Evolutionary conservation across 1,139 yeast genomes (phyloP).

Genomic region (Pichia sp.): DNA sequence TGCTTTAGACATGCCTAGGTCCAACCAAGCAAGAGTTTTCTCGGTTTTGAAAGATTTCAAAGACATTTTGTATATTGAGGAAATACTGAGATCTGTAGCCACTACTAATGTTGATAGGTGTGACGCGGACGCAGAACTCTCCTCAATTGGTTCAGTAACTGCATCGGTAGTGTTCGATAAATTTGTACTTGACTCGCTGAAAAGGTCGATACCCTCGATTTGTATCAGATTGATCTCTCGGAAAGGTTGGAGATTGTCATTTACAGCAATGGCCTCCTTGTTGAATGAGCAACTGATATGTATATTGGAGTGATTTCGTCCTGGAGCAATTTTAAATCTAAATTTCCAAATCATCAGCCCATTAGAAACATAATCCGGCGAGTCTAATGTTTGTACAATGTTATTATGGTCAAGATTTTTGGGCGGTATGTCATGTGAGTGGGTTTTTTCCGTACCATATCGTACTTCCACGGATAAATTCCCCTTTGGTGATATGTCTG

Average conservation of each 20-base stretch:
- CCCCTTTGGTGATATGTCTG: slow-evolving; percentile 2
- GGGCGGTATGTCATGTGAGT: background rate
- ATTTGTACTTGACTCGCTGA: too few species aligned
- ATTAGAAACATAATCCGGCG: slow-evolving; percentile 3
- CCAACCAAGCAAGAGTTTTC: slow-evolving; percentile 55
- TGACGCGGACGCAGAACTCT: too few species aligned
- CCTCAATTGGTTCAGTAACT: too few species aligned
- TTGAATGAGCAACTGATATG: too few species aligned
- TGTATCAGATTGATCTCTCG: slow-evolving; percentile 8
- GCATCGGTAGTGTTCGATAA: too few species aligned
- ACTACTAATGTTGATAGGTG: too few species aligned
- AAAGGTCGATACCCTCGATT: slow-evolving; percentile 12
- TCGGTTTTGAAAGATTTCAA: slow-evolving; percentile 29
- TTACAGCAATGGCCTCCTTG: too few species aligned
- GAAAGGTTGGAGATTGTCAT: slow-evolving; percentile 12
- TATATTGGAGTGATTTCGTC: slow-evolving; percentile 16
- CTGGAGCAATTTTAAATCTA: slow-evolving; percentile 14
- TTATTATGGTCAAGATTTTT: slow-evolving; percentile 1
- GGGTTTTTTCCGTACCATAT: slow-evolving; percentile 3
- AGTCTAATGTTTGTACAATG: background rate
- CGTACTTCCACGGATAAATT: slow-evolving; percentile 13
- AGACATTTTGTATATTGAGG: slow-evolving; percentile 46
- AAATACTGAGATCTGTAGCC: slow-evolving; percentile 34
- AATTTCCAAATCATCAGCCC: slow-evolving; percentile 12
- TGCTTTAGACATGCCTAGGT: slow-evolving; percentile 46